These are phyloP conservation scores for Podaxis sp. DNA, from an alignment of 768 basidiomycete genomes.

Conservation along the genomic window DNA sequence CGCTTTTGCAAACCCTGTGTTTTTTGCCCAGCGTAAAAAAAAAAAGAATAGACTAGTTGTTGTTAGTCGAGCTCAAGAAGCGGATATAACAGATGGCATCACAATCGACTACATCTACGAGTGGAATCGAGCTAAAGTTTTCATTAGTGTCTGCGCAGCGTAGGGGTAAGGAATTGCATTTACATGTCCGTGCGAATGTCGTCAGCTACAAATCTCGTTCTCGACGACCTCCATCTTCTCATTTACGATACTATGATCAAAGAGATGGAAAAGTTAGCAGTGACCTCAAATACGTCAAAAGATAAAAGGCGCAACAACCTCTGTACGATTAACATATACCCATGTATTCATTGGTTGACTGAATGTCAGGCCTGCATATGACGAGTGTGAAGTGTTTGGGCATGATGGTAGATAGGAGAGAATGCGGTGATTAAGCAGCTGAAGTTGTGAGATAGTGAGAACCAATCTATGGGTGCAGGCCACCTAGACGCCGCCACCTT, in stretches of 20 bases:
- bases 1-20: conserved; percentile 71
- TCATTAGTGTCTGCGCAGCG: conserved; percentile 14
- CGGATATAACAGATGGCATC: conserved; percentile 23
- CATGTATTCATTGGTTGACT: conserved; percentile 71
- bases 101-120: conserved; percentile 84
- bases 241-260: conserved; percentile 61
- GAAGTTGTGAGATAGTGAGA: conserved; percentile 2
- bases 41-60: conserved; percentile 66
- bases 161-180: conserved; percentile 24
- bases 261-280: conserved; percentile 12
- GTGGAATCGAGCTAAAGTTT: conserved; percentile 55
- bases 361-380: conserved; percentile 75
- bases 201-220: conserved; percentile 18
- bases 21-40: conserved; percentile 73
- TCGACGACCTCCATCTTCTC: conserved; percentile 70
- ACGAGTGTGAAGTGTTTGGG: conserved; percentile 58
- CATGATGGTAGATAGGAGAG: conserved; percentile 29
- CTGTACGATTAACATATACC: conserved; percentile 60
- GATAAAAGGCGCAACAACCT: conserved; percentile 42
- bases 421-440: conserved; percentile 7
- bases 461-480: neutral
- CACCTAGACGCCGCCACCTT: no score
- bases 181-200: conserved; percentile 60
- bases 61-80: neutral
- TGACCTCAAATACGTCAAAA: conserved; percentile 2